Evolutionary conservation across 1,139 yeast genomes (phyloP).

Genomic region (Yamadazyma mexicana): DNA sequence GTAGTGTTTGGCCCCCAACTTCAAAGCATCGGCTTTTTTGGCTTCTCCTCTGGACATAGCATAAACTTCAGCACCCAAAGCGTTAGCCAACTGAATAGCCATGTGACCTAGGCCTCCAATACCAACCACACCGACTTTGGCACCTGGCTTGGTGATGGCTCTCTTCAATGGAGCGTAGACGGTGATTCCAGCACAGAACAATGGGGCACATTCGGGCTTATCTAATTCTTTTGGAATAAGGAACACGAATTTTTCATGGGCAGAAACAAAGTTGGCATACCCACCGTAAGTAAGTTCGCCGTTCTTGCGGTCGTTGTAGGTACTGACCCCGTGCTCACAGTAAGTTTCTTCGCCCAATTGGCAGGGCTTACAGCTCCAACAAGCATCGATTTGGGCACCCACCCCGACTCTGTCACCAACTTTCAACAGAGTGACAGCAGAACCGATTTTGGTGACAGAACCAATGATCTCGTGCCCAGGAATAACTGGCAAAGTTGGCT

Average conservation of each 20-base stretch:
- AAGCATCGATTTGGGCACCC: slow-evolving; percentile 53
- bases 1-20: slow-evolving; percentile 36
- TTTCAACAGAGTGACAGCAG: slow-evolving; percentile 41
- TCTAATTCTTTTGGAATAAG: slow-evolving; percentile 52
- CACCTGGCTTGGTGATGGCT: slow-evolving; percentile 26
- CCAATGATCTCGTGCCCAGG: slow-evolving; percentile 55
- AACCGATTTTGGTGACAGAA: slow-evolving; percentile 48
- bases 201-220: slow-evolving; percentile 55
- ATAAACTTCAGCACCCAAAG: slow-evolving; percentile 38
- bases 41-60: slow-evolving; percentile 35
- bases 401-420: slow-evolving; percentile 61
- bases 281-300: slow-evolving; percentile 53
- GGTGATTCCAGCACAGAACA: slow-evolving; percentile 66
- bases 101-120: slow-evolving; percentile 45
- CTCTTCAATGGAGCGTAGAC: slow-evolving; percentile 55
- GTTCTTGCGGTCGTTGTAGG: slow-evolving; percentile 41
- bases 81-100: slow-evolving; percentile 38
- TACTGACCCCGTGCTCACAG: slow-evolving; percentile 41
- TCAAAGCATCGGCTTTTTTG: slow-evolving; percentile 32
- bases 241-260: slow-evolving; percentile 51
- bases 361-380: slow-evolving; percentile 49
- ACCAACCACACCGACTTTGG: slow-evolving; percentile 43
- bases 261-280: slow-evolving; percentile 53
- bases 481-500: slow-evolving; percentile 23
- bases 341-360: slow-evolving; percentile 44